Conservation (phyloP, 2,329 filamentous ascomycete genomes). For the Grosmannia huntii region DNA sequence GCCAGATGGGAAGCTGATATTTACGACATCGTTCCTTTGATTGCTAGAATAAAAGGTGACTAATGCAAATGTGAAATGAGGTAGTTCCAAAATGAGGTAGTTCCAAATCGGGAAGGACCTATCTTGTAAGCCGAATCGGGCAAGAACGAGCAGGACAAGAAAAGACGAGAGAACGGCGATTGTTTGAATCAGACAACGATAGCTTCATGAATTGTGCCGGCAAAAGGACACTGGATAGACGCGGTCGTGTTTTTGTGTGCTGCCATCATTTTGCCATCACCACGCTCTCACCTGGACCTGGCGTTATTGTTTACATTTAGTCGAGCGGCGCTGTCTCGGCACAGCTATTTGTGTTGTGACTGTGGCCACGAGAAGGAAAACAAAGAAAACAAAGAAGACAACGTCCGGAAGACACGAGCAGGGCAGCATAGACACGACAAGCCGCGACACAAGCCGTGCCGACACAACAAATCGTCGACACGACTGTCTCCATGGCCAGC, state of each 20-base stretch:
- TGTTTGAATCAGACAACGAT: no score
- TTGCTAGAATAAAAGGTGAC: neutral
- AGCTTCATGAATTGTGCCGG: no score
- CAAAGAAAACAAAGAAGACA: no score
- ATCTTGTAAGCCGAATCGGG: neutral
- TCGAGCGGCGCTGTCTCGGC: neutral
- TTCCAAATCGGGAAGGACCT: neutral
- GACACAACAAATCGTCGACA: neutral
- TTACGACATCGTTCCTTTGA: neutral
- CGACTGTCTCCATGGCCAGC: conserved; percentile 2
- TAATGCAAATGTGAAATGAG: no score
- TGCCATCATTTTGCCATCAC: neutral
- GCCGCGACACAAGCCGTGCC: no score
- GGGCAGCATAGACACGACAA: no score
- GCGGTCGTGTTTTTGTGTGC: no score
- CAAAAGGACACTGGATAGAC: no score
- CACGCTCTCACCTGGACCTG: neutral
- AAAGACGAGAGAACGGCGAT: neutral
- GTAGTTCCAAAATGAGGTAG: neutral
- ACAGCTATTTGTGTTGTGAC: neutral
- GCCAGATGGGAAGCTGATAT: neutral
- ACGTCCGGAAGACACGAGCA: no score
- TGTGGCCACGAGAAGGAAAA: no score
- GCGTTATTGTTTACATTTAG: neutral
- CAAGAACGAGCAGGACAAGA: neutral